phyloP scores from a whole-genome alignment of 768 basidiomycete species.

The Rhizopogon vesiculosus region DNA sequence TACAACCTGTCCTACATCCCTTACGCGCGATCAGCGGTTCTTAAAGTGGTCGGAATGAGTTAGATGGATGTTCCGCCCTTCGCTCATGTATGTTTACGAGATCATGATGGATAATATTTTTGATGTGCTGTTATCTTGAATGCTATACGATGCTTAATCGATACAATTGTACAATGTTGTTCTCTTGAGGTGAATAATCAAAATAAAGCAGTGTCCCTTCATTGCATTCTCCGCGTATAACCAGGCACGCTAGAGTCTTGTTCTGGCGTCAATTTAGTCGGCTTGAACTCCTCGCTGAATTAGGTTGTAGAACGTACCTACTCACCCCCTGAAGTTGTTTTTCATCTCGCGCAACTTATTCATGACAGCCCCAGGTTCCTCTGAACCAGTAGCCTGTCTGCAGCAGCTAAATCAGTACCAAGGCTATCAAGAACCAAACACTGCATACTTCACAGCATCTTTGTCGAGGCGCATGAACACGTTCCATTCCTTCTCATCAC shows the following conservation, averaged over 20 bases:
- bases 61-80: neutral
- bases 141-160: conserved; percentile 8
- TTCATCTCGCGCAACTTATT: conserved; percentile 74
- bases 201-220: neutral
- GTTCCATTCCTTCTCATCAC: conserved; percentile 93
- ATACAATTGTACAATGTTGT: conserved; percentile 1
- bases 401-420: neutral
- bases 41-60: conserved; percentile 53
- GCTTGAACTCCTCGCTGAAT: neutral
- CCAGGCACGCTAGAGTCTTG: neutral
- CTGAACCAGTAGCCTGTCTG: conserved; percentile 48
- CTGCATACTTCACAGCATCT: conserved; percentile 57
- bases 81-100: conserved; percentile 4
- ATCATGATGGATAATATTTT: conserved; percentile 6
- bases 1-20: conserved; percentile 87
- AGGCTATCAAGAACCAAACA: neutral
- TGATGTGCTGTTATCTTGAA: neutral
- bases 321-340: conserved; percentile 74
- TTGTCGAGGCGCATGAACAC: conserved; percentile 83
- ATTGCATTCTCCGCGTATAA: no score
- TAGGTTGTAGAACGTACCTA: neutral
- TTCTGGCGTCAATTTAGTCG: neutral
- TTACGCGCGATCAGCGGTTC: conserved; percentile 74
- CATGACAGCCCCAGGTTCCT: conserved; percentile 57
- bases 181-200: neutral